phyloP scores from a whole-genome alignment of 768 basidiomycete genomes.

The Udeniomyces megalosporus region DNA sequence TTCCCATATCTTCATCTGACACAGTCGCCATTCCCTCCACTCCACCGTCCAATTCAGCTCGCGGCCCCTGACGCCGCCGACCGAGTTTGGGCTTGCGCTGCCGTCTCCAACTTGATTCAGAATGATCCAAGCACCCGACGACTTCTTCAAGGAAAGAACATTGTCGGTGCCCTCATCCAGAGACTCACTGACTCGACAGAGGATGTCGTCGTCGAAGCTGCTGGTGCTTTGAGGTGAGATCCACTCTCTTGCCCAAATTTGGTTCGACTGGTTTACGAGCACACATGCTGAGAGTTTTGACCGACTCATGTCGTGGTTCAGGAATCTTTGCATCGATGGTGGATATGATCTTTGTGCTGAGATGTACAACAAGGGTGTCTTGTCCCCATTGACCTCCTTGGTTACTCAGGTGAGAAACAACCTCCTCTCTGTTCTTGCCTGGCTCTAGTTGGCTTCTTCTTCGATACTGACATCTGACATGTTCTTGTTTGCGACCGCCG shows the following conservation, averaged over 20 bases:
- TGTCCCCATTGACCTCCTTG: slow-evolving; percentile 57
- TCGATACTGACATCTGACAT: neutral
- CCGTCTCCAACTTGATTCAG: slow-evolving; percentile 86
- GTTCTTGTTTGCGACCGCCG: neutral
- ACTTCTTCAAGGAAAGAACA: slow-evolving; percentile 74
- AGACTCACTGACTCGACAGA: slow-evolving; percentile 79
- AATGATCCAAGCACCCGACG: slow-evolving; percentile 85
- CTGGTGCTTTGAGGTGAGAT: slow-evolving; percentile 65
- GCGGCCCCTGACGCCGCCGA: slow-evolving; percentile 46
- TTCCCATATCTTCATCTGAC: slow-evolving; percentile 37
- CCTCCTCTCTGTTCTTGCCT: neutral
- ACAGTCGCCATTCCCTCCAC: slow-evolving; percentile 39
- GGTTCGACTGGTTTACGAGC: neutral
- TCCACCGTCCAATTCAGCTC: slow-evolving; percentile 19
- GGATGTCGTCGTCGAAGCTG: slow-evolving; percentile 77
- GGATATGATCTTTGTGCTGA: slow-evolving; percentile 90
- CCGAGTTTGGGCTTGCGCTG: slow-evolving; percentile 89
- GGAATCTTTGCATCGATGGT: slow-evolving; percentile 86
- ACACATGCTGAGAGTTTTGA: no score
- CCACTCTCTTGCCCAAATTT: neutral
- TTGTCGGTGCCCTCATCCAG: slow-evolving; percentile 70
- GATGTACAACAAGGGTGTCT: slow-evolving; percentile 91
- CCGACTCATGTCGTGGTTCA: slow-evolving; percentile 24
- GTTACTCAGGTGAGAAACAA: slow-evolving; percentile 49
- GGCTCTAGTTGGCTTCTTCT: neutral